Conservation (phyloP, 352 stramenopile species). For the Phytophthora vignae region DNA sequence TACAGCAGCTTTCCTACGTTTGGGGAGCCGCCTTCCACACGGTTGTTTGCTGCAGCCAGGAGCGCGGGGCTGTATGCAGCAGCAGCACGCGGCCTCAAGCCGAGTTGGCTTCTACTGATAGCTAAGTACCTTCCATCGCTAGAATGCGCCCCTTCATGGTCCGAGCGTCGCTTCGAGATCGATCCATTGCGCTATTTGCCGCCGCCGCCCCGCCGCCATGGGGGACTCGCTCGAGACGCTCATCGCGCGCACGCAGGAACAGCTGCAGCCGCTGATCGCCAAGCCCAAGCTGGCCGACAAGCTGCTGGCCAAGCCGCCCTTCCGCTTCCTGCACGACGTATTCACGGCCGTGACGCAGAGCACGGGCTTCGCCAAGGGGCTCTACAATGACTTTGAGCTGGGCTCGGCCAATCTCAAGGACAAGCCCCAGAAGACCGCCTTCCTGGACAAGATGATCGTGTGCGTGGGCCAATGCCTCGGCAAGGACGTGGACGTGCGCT, state of each 20-base stretch:
- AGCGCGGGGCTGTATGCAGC: no score
- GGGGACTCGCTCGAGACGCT: constrained; percentile 68
- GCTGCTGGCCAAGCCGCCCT: constrained; percentile 95
- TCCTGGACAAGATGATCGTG: constrained; percentile 90
- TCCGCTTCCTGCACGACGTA: constrained; percentile 97
- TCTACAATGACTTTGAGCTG: constrained; percentile 86
- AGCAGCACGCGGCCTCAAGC: background rate
- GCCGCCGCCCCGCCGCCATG: constrained; percentile 35
- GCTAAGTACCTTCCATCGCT: no score
- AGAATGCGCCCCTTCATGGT: background rate
- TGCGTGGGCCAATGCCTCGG: constrained; percentile 74
- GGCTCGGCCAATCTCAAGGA: constrained; percentile 89
- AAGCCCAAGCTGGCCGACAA: constrained; percentile 97
- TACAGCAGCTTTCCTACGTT: no score
- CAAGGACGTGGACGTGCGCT: constrained; percentile 76
- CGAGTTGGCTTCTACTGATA: background rate
- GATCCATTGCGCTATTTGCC: background rate
- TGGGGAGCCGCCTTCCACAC: no score
- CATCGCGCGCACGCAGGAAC: constrained; percentile 81
- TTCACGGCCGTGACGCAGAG: constrained; percentile 87
- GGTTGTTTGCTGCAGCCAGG: no score
- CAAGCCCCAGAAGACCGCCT: constrained; percentile 86
- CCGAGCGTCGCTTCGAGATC: constrained; percentile 7
- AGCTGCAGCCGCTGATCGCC: constrained; percentile 90
- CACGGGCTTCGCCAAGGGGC: constrained; percentile 88